Evolutionary conservation across 1,284 basidiomycete genomes (phyloP), one percentile per base, ranked within the genome.

Genomic region (Fomitopsis pinicola): DNA sequence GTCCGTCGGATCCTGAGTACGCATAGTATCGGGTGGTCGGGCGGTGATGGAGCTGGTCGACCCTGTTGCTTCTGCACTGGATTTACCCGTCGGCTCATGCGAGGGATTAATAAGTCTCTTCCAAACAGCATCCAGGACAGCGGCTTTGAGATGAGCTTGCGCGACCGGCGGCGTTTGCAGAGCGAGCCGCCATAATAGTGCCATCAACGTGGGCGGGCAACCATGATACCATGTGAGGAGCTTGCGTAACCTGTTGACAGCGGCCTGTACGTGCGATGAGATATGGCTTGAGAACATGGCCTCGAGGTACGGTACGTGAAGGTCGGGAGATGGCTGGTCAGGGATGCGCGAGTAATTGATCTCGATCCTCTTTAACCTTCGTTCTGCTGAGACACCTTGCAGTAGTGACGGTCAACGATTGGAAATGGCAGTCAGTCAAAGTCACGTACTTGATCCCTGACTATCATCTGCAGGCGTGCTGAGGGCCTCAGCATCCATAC

Each of bases 141-240:
- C 53, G 15, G 30, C 19, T 55, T 62, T 66, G 3, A 62, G 22
- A 5, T 26, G 10, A 10, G 42, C 22, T 15, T 38, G 17, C 6
- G 62, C n/a, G 5, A 33, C 46, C 22, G 52, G 8, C 1, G 48
- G 44, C 1, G 52, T 19, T 14, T 54, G 46, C 4, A 75, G 42
- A 15, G 75, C 64, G 26, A 72, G 42, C 36, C 62, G 63, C 62
- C 70, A 73, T 5, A 80, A 64, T 0, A 74, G 42, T n/a, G 56
- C 60, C 30, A 71, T 65, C 10, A 79, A 19, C 30, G 67, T 57
- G 2, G 68, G 62, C 33, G 73, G 66, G 59, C 60, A 55, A 14
- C 59, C 53, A 14, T 60, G 58, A 30, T 64, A 59, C 5, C 58
- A 56, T 6, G 22, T n/a, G 10, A 73, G 53, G 9, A 72, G 55